Evolutionary conservation across 2,329 filamentous ascomycete genomes (phyloP).

Genomic region (Fusarium drepaniforme): DNA sequence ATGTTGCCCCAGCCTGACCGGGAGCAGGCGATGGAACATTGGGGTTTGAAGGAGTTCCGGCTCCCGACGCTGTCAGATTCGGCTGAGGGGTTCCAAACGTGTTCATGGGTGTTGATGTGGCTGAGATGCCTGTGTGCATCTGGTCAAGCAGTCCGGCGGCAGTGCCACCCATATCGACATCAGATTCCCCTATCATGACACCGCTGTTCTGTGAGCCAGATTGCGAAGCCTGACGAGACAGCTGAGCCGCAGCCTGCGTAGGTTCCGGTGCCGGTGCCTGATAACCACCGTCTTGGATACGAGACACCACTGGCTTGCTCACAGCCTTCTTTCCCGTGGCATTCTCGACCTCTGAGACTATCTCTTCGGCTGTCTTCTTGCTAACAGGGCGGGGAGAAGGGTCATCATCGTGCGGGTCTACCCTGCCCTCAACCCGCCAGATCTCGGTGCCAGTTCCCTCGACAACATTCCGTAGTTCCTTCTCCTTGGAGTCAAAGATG

Average conservation of each 20-base stretch:
- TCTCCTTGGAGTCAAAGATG: constrained; percentile 79
- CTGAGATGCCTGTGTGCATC: constrained; percentile 73
- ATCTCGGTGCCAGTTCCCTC: constrained; percentile 71
- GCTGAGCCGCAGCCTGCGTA: constrained; percentile 48
- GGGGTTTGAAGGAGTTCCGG: constrained; percentile 66
- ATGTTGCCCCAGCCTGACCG: constrained; percentile 37
- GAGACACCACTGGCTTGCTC: constrained; percentile 72
- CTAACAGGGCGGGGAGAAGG: constrained; percentile 49
- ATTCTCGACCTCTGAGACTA: constrained; percentile 80
- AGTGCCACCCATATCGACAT: constrained; percentile 74
- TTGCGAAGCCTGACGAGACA: constrained; percentile 67
- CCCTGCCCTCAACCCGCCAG: constrained; percentile 72
- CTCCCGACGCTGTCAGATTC: constrained; percentile 68
- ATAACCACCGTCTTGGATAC: constrained; percentile 83
- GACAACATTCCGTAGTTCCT: constrained; percentile 76
- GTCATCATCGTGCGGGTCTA: constrained; percentile 64
- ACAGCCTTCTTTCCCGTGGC: constrained; percentile 76
- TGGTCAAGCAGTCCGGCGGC: constrained; percentile 76
- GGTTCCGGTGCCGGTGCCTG: constrained; percentile 70
- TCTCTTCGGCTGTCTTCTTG: constrained; percentile 74
- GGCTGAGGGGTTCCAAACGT: constrained; percentile 72
- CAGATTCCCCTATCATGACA: constrained; percentile 68
- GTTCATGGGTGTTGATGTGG: constrained; percentile 70
- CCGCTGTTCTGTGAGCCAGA: constrained; percentile 68
- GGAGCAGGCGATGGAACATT: constrained; percentile 60